These are phyloP conservation scores for Haberlea rhodopensis DNA, from an alignment of 257 asterid species.

Conservation along the genomic window DNA sequence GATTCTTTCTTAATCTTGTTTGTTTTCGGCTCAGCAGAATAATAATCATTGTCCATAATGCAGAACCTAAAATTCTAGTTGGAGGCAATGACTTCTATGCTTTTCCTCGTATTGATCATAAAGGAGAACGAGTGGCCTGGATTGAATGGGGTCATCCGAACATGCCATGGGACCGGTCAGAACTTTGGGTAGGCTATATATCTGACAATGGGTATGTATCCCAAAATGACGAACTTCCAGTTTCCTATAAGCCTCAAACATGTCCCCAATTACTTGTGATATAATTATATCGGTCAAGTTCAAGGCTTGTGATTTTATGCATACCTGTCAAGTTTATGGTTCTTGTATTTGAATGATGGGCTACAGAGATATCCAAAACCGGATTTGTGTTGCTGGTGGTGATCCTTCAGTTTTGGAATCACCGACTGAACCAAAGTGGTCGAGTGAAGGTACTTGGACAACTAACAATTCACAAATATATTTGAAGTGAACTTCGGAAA, in stretches of 20 bases:
- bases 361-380: conserved; percentile 56
- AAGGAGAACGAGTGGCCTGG: conserved; percentile 91
- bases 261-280: not conserved
- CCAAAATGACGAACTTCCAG: conserved; percentile 4
- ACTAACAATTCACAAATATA: not conserved
- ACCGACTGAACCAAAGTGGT: conserved; percentile 98
- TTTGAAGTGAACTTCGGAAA: too few species aligned
- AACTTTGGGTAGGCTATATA: conserved; percentile 95
- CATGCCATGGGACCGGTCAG: conserved; percentile 99
- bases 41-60: conserved; percentile 23
- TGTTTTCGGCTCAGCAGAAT: conserved; percentile 8
- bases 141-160: conserved; percentile 96
- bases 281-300: conserved; percentile 4
- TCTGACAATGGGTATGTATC: conserved; percentile 71
- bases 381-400: conserved; percentile 90
- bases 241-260: not conserved
- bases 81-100: conserved; percentile 90
- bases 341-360: conserved; percentile 15
- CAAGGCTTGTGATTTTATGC: not conserved
- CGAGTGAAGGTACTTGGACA: conserved; percentile 68
- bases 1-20: not conserved
- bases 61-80: conserved; percentile 74
- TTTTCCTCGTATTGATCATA: conserved; percentile 78
- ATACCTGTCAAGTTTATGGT: conserved; percentile 5
- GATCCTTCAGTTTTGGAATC: conserved; percentile 74